Base-by-base conservation (phyloP, 495 filamentous ascomycete genomes). In the Trichoderma asperelloides region DNA sequence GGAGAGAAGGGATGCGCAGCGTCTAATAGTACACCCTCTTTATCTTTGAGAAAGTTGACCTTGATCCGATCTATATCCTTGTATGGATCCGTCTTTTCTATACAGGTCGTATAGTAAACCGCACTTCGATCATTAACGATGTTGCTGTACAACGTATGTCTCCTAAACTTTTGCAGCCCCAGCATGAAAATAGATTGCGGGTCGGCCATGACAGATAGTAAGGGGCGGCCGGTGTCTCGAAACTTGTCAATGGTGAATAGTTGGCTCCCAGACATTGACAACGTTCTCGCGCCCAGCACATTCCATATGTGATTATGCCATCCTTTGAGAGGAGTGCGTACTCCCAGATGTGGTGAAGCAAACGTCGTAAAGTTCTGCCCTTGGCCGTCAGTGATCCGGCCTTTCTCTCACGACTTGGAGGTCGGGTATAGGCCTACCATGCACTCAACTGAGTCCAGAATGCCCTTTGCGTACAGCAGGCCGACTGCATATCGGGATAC, bases 401-500 rank as follows among this genome's bases (percentile, higher is more conserved):
- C 21, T 57, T 5, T 57, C 15, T 47, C n/a, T 21, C 33, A 11
- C 28, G 9, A 27, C 21, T 5, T 41, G 33, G 33, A 64, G 28
- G 13, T 13, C 0, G 4, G 40, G 30, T 33, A 11, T 27, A 6
- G 55, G 69, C 84, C 49, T 80, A 89, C 87, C 75, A 96, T 84
- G 21, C 95, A 93, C 72, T 91, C 80, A 21, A 97, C 77, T 66
- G 84, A 83, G 41, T 95, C 88, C 60, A 98, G 86, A 70, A 87
- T 86, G 13, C 91, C 91, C 68, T 88, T 89, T 47, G 89, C 88
- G 72, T 90, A 86, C 2, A 98, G 81, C 69, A 98, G 75, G 3
- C 94, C 95, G 66, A 97, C 84, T 2, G 90, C 89, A 81, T 97
- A 98, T 69, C 94, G 81, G 16, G 91, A 88, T 41, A 98, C 87